Base-by-base conservation (phyloP, 2,329 filamentous ascomycete species). In the Sordariomycetes sp. region DNA sequence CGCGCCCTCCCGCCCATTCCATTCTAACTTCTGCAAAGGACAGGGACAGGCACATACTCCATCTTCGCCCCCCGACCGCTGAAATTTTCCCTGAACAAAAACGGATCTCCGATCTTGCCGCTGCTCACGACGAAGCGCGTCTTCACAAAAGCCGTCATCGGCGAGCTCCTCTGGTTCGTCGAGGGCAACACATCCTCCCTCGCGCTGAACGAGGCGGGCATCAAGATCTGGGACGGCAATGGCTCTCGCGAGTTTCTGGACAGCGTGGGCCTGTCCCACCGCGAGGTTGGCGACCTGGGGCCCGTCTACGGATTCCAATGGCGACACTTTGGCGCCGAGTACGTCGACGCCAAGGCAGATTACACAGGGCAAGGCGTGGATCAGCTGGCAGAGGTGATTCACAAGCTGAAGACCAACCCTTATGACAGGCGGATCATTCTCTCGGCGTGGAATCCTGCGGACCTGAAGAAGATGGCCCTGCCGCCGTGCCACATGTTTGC, bases 171-270 rank as follows among this genome's bases (percentile, higher is more conserved):
- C 40, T 98, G 92, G 92, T 98, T 98, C 61, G 72, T 98, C 46
- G 74, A 78, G 29, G 92, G 86, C 50, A 76, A 68, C 49, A 98
- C 92, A 3, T 86, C 85, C 1, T 88, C 86, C 2, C 62, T 76
- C 4, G 67, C 86, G 0, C 77, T 98, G 4, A 80, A 76, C 39
- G 78, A 79, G 10, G 78, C 80, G 2, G 86, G 87, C 20, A 79
- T 98, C 50, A 93, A 93, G 61, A 98, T 98, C 55, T 98, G 92
- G 92, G 92, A 98, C 55, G 90, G 88, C 48, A 98, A 98, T 54
- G 92, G 90, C 28, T 87, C 81, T 30, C 84, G 92, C 47, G 82
- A 79, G 50, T 96, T 83, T 57, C 82, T 98, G 24, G 90, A 98
- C 64, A 79, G 69, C 42, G 73, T 92, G 2, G 90, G 90, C 1